Evolutionary conservation across 495 filamentous ascomycete genomes (phyloP), one percentile per base, ranked within the genome.

Genomic region (Umbilicaria muhlenbergii): DNA sequence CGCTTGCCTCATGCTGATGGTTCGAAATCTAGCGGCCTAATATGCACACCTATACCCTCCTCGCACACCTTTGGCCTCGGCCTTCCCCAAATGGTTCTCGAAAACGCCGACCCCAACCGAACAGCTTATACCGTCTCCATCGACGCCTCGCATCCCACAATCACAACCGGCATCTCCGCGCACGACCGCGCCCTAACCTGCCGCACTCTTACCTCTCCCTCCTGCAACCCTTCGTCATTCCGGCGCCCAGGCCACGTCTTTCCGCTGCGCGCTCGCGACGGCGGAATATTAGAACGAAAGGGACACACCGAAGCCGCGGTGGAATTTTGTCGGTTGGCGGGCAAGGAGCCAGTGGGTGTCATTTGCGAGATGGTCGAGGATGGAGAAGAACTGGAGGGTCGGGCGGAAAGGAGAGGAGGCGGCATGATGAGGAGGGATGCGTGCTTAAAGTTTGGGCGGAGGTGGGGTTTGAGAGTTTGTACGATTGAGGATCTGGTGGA

Each of bases 281-380:
- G 89, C 10, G 92, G 91, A 15, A 80, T 98, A 19, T 65, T 78
- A 36, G 78, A 75, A 54, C 65, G 91, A 13, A 66, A 65, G 36
- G 91, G 91, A 2, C 91, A 98, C 58, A 98, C 91, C 8, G 92
- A 96, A 66, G 91, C 91, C 14, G 85, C 80, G 10, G 71, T 88
- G 1, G 88, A 94, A 45, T 80, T 93, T 62, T 94, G 86, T 56
- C 71, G 80, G 11, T 58, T 94, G 34, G 74, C 85, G 1, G 86
- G 86, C 0, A 83, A 83, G 61, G 58, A 64, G 45, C 74, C 68
- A 41, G 91, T 75, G 0, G 85, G 73, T 41, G 89, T 87, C 1
- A 94, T 98, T 49, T 81, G 81, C 50, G 82, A 92, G 63, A 56
- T 94, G 48, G 81, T 94, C 17, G 82, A 87, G 47, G 80, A 87